Conservation (phyloP, 768 basidiomycete genomes). For the Candolleomyces efflorescens region DNA sequence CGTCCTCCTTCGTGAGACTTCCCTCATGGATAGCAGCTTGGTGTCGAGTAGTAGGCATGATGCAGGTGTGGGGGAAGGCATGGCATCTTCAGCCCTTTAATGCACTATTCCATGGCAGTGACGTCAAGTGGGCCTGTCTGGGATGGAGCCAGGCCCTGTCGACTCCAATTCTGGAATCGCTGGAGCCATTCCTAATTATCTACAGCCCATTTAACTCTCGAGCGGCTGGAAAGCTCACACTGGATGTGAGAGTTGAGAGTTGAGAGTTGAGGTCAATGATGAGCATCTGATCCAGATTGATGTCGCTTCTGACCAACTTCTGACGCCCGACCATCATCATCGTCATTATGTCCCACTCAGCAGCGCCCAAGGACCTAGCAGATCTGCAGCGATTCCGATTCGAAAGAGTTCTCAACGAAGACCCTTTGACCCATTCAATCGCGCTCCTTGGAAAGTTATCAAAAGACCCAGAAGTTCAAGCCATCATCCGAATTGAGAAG, state of each 20-base stretch:
- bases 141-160: no score
- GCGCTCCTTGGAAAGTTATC: slow-evolving; percentile 67
- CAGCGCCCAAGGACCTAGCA: slow-evolving; percentile 26
- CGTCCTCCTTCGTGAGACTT: slow-evolving; percentile 16
- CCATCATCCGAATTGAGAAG: slow-evolving; percentile 78
- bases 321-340: not conserved
- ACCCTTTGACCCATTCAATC: slow-evolving; percentile 55
- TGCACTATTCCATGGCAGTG: not conserved
- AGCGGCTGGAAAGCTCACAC: no score
- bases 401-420: slow-evolving; percentile 57
- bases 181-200: no score
- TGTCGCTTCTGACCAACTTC: not conserved
- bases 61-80: not conserved
- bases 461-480: slow-evolving; percentile 27
- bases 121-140: not conserved
- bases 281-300: not conserved
- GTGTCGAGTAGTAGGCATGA: slow-evolving; percentile 34
- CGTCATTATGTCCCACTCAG: slow-evolving; percentile 28
- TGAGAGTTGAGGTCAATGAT: not conserved
- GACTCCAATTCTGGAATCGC: no score
- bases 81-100: not conserved
- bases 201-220: no score
- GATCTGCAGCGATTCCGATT: slow-evolving; percentile 48
- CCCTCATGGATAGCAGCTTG: slow-evolving; percentile 13
- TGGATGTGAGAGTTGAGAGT: no score